phyloP scores from a whole-genome alignment of 352 stramenopile species.

The Globisporangium recalcitrans region DNA sequence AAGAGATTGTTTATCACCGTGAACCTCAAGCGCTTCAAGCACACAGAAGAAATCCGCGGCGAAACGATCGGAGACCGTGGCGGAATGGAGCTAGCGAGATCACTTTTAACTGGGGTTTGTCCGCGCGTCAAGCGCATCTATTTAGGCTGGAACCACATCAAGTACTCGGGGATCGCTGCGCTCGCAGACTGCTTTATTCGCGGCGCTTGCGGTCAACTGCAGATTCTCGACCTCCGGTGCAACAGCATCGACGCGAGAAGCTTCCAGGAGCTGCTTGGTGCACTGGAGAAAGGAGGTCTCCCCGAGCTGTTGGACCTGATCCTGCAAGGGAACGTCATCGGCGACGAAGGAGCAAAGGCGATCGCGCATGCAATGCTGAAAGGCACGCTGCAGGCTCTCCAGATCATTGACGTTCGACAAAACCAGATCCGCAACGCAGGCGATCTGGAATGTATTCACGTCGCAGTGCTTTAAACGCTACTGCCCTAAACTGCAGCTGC shows the following conservation, averaged over 20 bases:
- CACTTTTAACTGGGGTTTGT: constrained; percentile 61
- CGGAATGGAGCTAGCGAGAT: constrained; percentile 48
- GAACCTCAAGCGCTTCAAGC: constrained; percentile 73
- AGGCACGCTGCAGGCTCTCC: constrained; percentile 37
- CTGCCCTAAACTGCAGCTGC: constrained; percentile 53
- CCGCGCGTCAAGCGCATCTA: constrained; percentile 49
- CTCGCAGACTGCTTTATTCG: constrained; percentile 50
- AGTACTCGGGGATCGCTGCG: constrained; percentile 42
- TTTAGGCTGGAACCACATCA: constrained; percentile 67
- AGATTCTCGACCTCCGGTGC: constrained; percentile 54
- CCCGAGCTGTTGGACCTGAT: constrained; percentile 47
- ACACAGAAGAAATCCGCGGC: constrained; percentile 51
- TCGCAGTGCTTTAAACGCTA: constrained; percentile 39
- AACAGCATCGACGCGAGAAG: constrained; percentile 53
- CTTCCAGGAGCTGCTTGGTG: constrained; percentile 30
- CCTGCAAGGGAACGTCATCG: constrained; percentile 53
- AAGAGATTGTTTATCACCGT: constrained; percentile 66
- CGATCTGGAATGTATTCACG: constrained; percentile 71
- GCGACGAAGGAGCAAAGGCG: constrained; percentile 49
- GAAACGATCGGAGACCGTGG: constrained; percentile 53
- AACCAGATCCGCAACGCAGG: constrained; percentile 57
- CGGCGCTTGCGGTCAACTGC: constrained; percentile 46
- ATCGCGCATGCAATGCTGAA: constrained; percentile 52
- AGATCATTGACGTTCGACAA: constrained; percentile 50
- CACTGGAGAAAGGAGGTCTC: constrained; percentile 44